Evolutionary conservation across 441 rosid species (phyloP).

Genomic region (Gossypium schwendimanii): DNA sequence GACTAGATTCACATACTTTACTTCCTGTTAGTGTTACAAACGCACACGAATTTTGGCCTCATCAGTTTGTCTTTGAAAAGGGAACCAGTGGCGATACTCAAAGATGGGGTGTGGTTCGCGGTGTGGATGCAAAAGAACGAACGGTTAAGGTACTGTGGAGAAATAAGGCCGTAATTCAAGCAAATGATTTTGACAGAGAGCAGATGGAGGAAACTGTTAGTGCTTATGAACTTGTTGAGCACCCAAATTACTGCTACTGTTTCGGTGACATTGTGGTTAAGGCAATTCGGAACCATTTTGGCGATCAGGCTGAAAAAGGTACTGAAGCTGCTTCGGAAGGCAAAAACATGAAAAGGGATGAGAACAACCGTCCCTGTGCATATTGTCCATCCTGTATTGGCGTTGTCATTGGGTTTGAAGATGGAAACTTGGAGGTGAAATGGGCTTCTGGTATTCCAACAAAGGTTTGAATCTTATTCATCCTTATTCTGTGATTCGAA

Average conservation of each 20-base stretch:
- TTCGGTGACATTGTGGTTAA: slow-evolving; percentile 69
- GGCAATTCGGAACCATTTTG: slow-evolving; percentile 18
- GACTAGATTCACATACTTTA: slow-evolving; percentile 51
- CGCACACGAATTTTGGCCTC: slow-evolving; percentile 87
- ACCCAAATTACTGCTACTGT: slow-evolving; percentile 66
- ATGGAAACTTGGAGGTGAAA: slow-evolving; percentile 67
- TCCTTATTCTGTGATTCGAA: background rate
- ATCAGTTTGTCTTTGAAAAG: slow-evolving; percentile 72
- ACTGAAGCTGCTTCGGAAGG: slow-evolving; percentile 13
- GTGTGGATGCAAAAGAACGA: slow-evolving; percentile 67
- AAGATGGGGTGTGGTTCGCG: slow-evolving; percentile 66
- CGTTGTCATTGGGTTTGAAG: slow-evolving; percentile 57
- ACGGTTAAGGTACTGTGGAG: slow-evolving; percentile 74
- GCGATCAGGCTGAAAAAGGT: slow-evolving; percentile 20
- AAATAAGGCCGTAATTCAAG: slow-evolving; percentile 24
- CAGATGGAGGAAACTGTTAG: slow-evolving; percentile 62
- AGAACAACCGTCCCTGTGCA: slow-evolving; percentile 22
- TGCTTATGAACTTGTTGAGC: slow-evolving; percentile 79
- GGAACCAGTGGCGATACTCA: slow-evolving; percentile 32
- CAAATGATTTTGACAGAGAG: slow-evolving; percentile 22
- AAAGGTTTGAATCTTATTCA: slow-evolving; percentile 40
- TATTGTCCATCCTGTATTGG: slow-evolving; percentile 55
- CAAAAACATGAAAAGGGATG: slow-evolving; percentile 19
- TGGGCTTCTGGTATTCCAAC: slow-evolving; percentile 67
- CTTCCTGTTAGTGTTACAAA: slow-evolving; percentile 53